A percentile compares a stretch with the other conserved stretches of the same genome.
phyloP scores from a whole-genome alignment of 2,329 filamentous ascomycete species.

The Penicillium hordei region DNA sequence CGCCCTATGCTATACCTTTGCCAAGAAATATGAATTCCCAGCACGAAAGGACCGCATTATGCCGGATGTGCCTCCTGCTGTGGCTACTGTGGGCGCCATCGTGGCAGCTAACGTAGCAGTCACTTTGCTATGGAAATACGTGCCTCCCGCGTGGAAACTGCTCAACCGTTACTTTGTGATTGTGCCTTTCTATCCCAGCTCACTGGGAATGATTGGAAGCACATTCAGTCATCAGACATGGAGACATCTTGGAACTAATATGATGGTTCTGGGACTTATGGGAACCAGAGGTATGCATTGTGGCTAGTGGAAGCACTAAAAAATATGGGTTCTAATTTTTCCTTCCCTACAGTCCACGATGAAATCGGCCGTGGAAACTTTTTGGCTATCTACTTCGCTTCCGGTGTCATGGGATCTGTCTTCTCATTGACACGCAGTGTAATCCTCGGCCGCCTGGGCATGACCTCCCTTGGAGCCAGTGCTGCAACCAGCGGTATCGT shows the following conservation, averaged over 20 bases:
- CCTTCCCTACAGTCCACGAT: conserved; percentile 17
- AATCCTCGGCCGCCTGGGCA: conserved; percentile 42
- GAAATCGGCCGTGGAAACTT: conserved; percentile 58
- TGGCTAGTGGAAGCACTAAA: background rate
- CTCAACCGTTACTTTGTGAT: conserved; percentile 59
- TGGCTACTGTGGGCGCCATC: conserved; percentile 53
- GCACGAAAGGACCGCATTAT: conserved; percentile 49
- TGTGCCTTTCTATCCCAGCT: conserved; percentile 53
- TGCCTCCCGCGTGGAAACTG: conserved; percentile 54
- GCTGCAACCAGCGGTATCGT: conserved; percentile 52
- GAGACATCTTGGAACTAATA: conserved; percentile 55
- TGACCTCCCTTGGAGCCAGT: conserved; percentile 54
- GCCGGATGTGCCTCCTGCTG: conserved; percentile 51
- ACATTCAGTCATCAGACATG: conserved; percentile 58
- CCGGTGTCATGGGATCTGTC: conserved; percentile 50
- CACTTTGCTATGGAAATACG: conserved; percentile 53
- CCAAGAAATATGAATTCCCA: conserved; percentile 52
- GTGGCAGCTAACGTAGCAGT: conserved; percentile 52
- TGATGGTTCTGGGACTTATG: conserved; percentile 55
- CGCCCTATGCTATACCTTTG: conserved; percentile 46
- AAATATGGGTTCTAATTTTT: background rate
- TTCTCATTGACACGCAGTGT: conserved; percentile 48
- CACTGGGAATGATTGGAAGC: conserved; percentile 54
- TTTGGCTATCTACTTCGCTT: conserved; percentile 52
- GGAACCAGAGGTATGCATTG: conserved; percentile 48